Evolutionary conservation across 352 stramenopile species (phyloP).

Genomic region (Salisapilia sapeloensis): DNA sequence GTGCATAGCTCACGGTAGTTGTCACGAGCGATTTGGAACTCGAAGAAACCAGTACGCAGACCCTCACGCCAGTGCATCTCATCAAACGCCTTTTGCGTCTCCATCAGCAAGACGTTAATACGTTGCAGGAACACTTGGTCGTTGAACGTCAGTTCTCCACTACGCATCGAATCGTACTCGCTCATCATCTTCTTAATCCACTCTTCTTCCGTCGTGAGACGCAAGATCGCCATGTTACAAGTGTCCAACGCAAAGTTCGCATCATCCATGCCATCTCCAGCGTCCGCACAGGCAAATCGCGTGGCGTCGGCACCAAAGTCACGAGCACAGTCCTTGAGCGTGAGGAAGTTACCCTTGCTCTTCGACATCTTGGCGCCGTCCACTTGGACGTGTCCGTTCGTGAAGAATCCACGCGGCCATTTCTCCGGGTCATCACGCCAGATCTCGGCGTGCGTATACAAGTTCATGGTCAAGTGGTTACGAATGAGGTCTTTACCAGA

Average conservation of each 20-base stretch:
- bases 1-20: constrained; percentile 94
- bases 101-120: constrained; percentile 90
- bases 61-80: constrained; percentile 92
- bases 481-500: constrained; percentile 94
- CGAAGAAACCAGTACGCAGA: constrained; percentile 96
- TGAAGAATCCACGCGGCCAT: constrained; percentile 97
- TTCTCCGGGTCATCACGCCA: constrained; percentile 95
- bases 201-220: constrained; percentile 94
- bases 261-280: constrained; percentile 96
- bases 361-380: constrained; percentile 99
- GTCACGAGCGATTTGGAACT: constrained; percentile 96
- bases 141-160: constrained; percentile 76
- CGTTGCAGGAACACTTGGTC: constrained; percentile 94
- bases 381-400: constrained; percentile 95
- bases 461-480: constrained; percentile 99
- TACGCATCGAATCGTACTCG: constrained; percentile 74
- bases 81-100: constrained; percentile 79
- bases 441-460: constrained; percentile 99
- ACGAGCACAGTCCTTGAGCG: constrained; percentile 92
- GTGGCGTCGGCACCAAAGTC: constrained; percentile 93
- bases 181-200: constrained; percentile 90
- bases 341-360: constrained; percentile 98
- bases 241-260: constrained; percentile 97
- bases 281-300: constrained; percentile 96
- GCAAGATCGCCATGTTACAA: constrained; percentile 95